Percentiles rank a stretch among this genome's conserved stretches.
These are phyloP conservation scores for Closterium sp. DNA, from an alignment of 139 green algal species.

Conservation along the genomic window DNA sequence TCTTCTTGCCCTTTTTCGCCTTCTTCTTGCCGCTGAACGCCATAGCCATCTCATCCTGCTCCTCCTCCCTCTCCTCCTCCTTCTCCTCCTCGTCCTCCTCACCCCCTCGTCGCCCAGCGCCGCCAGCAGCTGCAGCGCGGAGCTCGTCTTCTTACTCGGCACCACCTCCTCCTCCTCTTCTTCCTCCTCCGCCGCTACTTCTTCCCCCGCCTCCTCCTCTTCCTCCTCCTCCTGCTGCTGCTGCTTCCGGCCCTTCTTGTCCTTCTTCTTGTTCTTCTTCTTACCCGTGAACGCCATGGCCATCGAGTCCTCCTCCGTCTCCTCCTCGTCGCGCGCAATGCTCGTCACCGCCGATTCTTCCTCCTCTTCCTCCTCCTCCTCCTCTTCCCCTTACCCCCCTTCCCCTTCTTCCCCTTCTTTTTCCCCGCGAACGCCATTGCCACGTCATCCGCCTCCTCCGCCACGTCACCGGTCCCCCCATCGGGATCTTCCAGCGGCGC, in stretches of 20 bases:
- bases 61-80: slow-evolving; percentile 8
- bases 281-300: slow-evolving; percentile 6
- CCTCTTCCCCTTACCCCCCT: slow-evolving; percentile 47
- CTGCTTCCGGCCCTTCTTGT: slow-evolving; percentile 43
- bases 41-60: slow-evolving; percentile 9
- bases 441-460: slow-evolving; percentile 32
- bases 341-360: slow-evolving; percentile 17
- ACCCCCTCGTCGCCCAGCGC: slow-evolving; percentile 36
- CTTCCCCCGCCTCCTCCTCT: not conserved
- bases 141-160: not conserved
- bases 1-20: slow-evolving; percentile 39
- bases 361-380: slow-evolving; percentile 34
- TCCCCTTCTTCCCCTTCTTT: slow-evolving; percentile 65
- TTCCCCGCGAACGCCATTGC: slow-evolving; percentile 29
- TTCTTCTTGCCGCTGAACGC: slow-evolving; percentile 39
- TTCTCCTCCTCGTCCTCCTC: not conserved
- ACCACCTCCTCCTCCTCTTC: slow-evolving; percentile 13
- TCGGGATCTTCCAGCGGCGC: slow-evolving; percentile 24
- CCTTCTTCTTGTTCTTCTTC: slow-evolving; percentile 61
- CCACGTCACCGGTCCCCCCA: not conserved
- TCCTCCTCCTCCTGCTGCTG: slow-evolving; percentile 52
- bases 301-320: slow-evolving; percentile 34
- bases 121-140: slow-evolving; percentile 30
- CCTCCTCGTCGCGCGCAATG: not conserved
- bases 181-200: slow-evolving; percentile 1